Conservation (phyloP, 108 stramenopile genomes). For the Pseudonitzschia pungens region DNA sequence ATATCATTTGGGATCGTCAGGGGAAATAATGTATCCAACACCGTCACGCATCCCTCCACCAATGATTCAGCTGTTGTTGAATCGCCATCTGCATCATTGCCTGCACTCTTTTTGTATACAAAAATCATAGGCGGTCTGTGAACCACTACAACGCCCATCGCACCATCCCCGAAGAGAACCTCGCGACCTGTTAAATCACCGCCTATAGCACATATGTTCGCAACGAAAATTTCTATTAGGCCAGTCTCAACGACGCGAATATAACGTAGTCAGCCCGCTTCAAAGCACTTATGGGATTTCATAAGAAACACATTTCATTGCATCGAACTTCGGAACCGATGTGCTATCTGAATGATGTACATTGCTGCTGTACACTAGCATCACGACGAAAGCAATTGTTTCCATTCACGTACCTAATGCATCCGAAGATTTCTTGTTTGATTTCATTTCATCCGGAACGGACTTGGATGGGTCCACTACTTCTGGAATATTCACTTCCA, state of each 20-base stretch:
- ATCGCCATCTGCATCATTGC: constrained; percentile 8
- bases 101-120: constrained; percentile 41
- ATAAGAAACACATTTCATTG: neutral
- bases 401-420: neutral
- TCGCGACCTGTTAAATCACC: constrained; percentile 72
- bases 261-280: neutral
- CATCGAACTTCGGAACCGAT: too few species aligned
- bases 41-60: constrained; percentile 22
- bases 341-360: too few species aligned
- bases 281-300: neutral
- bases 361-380: too few species aligned
- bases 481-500: constrained; percentile 4
- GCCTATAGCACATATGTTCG: constrained; percentile 23
- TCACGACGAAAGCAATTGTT: too few species aligned
- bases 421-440: neutral
- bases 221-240: neutral
- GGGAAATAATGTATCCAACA: constrained; percentile 32
- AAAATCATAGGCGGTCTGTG: constrained; percentile 84
- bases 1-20: constrained; percentile 40
- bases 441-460: constrained; percentile 9
- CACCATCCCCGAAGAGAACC: constrained; percentile 44
- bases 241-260: neutral
- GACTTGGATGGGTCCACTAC: constrained; percentile 17
- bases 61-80: neutral
- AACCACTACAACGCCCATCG: constrained; percentile 65